Percentiles rank a stretch among this genome's conserved stretches.
These are phyloP conservation scores for Deakozyma indianensis DNA, from an alignment of 805 yeast genomes.

Conservation along the genomic window DNA sequence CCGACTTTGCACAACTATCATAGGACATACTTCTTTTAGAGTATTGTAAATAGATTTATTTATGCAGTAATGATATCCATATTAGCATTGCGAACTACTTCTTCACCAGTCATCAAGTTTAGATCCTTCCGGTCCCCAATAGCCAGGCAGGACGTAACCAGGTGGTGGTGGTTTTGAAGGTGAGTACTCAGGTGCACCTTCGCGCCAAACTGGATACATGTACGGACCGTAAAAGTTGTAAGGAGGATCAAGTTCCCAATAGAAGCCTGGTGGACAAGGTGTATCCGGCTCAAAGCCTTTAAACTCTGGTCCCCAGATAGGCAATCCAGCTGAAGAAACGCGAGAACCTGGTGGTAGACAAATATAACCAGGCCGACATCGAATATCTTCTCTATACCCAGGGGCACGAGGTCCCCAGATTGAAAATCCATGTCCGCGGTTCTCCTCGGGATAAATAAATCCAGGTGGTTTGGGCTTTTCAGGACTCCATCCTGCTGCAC, in stretches of 20 bases:
- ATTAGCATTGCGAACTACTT: too few species aligned
- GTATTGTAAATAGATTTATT: too few species aligned
- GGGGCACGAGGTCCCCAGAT: constrained; percentile 1
- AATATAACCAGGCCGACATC: not conserved
- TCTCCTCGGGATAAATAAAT: not conserved
- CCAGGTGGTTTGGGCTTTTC: not conserved
- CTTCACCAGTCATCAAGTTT: too few species aligned
- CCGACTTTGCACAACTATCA: too few species aligned
- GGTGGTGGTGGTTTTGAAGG: not conserved
- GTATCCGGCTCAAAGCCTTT: not conserved
- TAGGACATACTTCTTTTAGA: too few species aligned
- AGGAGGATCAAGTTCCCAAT: not conserved
- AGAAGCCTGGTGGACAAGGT: not conserved
- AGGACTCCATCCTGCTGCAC: not conserved
- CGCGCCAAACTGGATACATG: not conserved
- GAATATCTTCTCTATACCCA: not conserved
- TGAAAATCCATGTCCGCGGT: not conserved
- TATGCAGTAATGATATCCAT: too few species aligned
- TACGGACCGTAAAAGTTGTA: not conserved
- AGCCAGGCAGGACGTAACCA: not conserved
- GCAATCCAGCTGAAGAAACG: not conserved
- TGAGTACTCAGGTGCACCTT: not conserved
- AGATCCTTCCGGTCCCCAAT: not conserved
- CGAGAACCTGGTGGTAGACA: not conserved
- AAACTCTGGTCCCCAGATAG: not conserved